A percentile compares a stretch with the other conserved stretches of the same genome.
These are phyloP conservation scores for Allantophomopsis cytisporea DNA, from an alignment of 2,329 filamentous ascomycete genomes.

Conservation along the genomic window DNA sequence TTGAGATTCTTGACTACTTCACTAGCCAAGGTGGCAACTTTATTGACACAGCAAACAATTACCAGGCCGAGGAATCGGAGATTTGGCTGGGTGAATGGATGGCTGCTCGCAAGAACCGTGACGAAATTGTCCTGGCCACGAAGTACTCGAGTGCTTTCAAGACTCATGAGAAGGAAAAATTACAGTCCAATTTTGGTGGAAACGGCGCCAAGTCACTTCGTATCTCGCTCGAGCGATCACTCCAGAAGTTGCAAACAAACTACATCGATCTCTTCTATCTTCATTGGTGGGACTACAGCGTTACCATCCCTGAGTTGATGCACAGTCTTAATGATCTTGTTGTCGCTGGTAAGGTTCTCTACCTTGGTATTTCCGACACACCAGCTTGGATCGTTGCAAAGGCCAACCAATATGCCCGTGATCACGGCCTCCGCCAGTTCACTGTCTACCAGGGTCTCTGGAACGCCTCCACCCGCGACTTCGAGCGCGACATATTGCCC, in stretches of 20 bases:
- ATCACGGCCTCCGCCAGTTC: conserved; percentile 25
- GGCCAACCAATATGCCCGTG: conserved; percentile 40
- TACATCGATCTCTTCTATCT: conserved; percentile 31
- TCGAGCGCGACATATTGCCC: conserved; percentile 40
- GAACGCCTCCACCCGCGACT: conserved; percentile 43
- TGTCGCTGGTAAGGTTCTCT: conserved; percentile 43
- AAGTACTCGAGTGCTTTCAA: conserved; percentile 31
- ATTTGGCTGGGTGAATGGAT: conserved; percentile 45
- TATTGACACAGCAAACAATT: conserved; percentile 48
- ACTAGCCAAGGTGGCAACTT: conserved; percentile 46
- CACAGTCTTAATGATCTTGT: conserved; percentile 43
- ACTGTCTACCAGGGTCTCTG: conserved; percentile 51
- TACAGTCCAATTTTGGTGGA: conserved; percentile 27
- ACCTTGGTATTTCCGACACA: conserved; percentile 52
- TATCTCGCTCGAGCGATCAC: conserved; percentile 21
- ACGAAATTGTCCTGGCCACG: conserved; percentile 38
- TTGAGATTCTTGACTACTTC: conserved; percentile 42
- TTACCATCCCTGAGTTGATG: conserved; percentile 32
- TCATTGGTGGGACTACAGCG: conserved; percentile 31
- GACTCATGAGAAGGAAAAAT: conserved; percentile 13
- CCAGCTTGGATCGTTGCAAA: conserved; percentile 56
- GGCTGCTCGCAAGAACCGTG: conserved; percentile 29
- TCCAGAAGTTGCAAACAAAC: conserved; percentile 25
- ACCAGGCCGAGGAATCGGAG: conserved; percentile 43
- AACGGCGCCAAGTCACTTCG: conserved; percentile 23